Evolutionary conservation across 2,329 filamentous ascomycete species (phyloP), one percentile per base, ranked within the genome.

Genomic region (Xylaria sp.): DNA sequence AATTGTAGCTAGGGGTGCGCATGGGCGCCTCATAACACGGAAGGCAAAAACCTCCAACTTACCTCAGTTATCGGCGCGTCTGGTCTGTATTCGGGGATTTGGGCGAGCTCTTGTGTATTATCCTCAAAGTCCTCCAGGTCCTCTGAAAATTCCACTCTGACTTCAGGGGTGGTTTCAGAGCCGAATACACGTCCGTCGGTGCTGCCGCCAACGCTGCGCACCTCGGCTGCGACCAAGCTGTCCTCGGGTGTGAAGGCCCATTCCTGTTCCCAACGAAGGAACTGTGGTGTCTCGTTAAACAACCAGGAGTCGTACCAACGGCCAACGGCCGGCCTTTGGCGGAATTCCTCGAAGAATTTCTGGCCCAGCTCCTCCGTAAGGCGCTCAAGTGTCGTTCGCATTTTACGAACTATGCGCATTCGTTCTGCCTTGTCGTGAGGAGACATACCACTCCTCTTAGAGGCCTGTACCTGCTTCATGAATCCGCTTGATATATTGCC

Each of bases 291-390:
- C 31, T 65, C 62, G 48, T 64, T 62, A 31, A 57, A 54, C 21
- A 66, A 35, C 64, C 64, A 66, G 19, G 64, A 64, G 40, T 66
- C 64, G 19, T 66, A 66, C 64, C 64, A 66, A 11, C 64, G 62
- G n/a, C 64, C 64, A 57, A 66, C 64, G n/a, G 55, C 31, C 33
- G 64, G 64, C 23, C 64, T 55, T n/a, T 62, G 33, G 33, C 62
- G 58, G 41, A 62, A 66, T 35, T 66, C 62, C 19, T 66, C 62
- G 17, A 64, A 66, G 35, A 66, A 66, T 27, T 65, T 64, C 55
- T 66, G 62, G 3, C 64, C 64, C 31, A 66, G 25, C 35, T 66
- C 64, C 44, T 66, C 64, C 13, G 64, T 66, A 47, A 66, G 58
- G 9, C 64, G 64, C 44, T 66, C 64, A 19, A 66, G 49, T 15